Evolutionary conservation across 2,329 filamentous ascomycete genomes (phyloP).

Genomic region (Xylariaceae sp.): DNA sequence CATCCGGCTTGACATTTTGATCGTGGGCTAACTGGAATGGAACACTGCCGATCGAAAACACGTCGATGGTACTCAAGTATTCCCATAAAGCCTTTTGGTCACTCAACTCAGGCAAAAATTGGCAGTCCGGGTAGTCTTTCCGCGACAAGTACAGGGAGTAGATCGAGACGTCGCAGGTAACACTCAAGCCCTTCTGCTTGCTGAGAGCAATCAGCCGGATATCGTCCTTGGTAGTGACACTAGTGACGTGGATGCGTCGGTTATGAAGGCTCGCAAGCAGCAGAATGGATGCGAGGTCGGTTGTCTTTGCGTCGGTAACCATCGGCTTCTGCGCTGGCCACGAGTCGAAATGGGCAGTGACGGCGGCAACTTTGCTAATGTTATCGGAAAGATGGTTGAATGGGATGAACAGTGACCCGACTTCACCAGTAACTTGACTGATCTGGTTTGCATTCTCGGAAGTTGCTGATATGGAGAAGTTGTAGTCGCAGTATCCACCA

Average conservation of each 20-base stretch:
- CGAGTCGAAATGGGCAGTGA: constrained; percentile 78
- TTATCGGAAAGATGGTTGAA: constrained; percentile 84
- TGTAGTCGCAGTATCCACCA: constrained; percentile 77
- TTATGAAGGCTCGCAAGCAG: constrained; percentile 79
- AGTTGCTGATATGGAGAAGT: constrained; percentile 78
- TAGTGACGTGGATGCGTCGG: constrained; percentile 80
- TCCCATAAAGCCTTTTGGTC: constrained; percentile 80
- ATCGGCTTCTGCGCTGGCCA: constrained; percentile 83
- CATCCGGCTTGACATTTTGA: constrained; percentile 57
- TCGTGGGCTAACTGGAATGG: constrained; percentile 74
- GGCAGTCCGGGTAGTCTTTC: constrained; percentile 71
- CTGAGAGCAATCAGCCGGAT: constrained; percentile 78
- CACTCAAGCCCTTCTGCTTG: constrained; percentile 81
- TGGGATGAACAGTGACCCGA: constrained; percentile 81
- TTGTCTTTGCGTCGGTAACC: constrained; percentile 80
- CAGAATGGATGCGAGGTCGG: constrained; percentile 80
- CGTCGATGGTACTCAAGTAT: constrained; percentile 74
- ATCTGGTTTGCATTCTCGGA: constrained; percentile 78
- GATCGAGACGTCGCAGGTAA: constrained; percentile 83
- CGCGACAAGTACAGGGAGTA: constrained; percentile 79
- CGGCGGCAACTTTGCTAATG: constrained; percentile 82
- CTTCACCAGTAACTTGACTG: constrained; percentile 73
- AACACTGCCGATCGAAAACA: constrained; percentile 80
- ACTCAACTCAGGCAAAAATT: constrained; percentile 68
- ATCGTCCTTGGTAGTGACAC: constrained; percentile 81